Percentiles rank a stretch among this genome's conserved stretches.
Evolutionary conservation across 2,329 filamentous ascomycete genomes (phyloP).

Genomic region (Stemphylium beticola): DNA sequence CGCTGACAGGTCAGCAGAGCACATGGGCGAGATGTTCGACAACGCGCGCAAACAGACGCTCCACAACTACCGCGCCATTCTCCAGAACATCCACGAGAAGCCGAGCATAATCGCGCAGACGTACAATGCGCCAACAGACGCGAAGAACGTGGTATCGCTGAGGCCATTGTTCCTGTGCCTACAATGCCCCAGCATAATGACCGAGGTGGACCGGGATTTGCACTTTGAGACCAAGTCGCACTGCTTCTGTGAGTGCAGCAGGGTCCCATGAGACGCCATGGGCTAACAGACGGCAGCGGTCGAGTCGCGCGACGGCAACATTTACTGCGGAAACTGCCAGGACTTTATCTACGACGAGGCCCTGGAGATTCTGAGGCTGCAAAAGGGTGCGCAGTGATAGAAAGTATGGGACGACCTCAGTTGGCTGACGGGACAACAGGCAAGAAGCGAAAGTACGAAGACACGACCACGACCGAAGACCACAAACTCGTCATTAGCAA

Average conservation of each 20-base stretch:
- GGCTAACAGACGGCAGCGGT: constrained; percentile 64
- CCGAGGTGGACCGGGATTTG: constrained; percentile 67
- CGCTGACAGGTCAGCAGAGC: constrained; percentile 60
- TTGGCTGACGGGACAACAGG: constrained; percentile 43
- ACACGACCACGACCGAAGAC: constrained; percentile 68
- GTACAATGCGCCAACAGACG: constrained; percentile 59
- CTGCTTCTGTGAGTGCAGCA: constrained; percentile 67
- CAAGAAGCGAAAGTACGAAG: constrained; percentile 78
- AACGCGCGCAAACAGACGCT: constrained; percentile 72
- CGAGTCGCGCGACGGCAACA: constrained; percentile 74
- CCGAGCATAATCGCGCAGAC: constrained; percentile 70
- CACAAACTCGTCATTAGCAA: constrained; percentile 79
- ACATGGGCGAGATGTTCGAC: constrained; percentile 72
- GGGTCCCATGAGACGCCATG: not conserved
- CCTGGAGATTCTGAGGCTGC: constrained; percentile 74
- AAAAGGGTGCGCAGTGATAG: constrained; percentile 63
- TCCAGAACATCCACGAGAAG: constrained; percentile 73
- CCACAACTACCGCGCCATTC: constrained; percentile 73
- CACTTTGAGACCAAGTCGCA: constrained; percentile 75
- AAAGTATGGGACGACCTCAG: not conserved
- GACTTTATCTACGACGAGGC: constrained; percentile 85
- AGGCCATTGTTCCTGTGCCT: constrained; percentile 66
- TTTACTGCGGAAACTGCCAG: constrained; percentile 83
- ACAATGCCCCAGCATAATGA: constrained; percentile 70
- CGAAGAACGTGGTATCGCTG: constrained; percentile 61